phyloP scores from a whole-genome alignment of 805 yeast species.

The Suhomyces tanzawaensis region DNA sequence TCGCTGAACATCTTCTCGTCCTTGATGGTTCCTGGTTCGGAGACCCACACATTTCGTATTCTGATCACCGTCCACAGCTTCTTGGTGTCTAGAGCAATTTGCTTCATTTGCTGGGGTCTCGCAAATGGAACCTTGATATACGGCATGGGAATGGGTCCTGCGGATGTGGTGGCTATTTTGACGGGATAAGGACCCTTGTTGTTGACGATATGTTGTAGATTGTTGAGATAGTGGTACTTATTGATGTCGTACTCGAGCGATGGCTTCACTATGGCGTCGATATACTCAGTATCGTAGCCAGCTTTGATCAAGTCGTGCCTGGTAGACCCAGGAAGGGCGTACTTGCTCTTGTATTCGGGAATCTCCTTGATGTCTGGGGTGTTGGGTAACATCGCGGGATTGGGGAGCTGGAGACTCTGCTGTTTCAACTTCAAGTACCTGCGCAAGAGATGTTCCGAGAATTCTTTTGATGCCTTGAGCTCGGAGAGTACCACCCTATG shows the following conservation, averaged over 20 bases:
- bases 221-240: constrained; percentile 20
- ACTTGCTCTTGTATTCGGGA: constrained; percentile 9
- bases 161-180: constrained; percentile 25
- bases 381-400: constrained; percentile 32
- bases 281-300: constrained; percentile 33
- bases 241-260: constrained; percentile 34
- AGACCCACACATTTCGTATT: constrained; percentile 30
- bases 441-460: constrained; percentile 20
- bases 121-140: constrained; percentile 26
- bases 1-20: constrained; percentile 16
- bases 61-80: constrained; percentile 23
- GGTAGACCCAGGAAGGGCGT: constrained; percentile 25
- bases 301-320: constrained; percentile 15
- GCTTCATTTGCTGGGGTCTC: constrained; percentile 15
- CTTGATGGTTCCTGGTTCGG: constrained; percentile 11
- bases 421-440: constrained; percentile 31
- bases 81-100: constrained; percentile 32
- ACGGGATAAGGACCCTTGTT: constrained; percentile 38
- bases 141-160: constrained; percentile 32
- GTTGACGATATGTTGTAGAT: constrained; percentile 20
- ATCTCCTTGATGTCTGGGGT: constrained; percentile 15
- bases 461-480: constrained; percentile 11
- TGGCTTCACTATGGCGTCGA: constrained; percentile 32
- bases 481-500: constrained; percentile 14
- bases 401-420: constrained; percentile 23